Base-by-base conservation (phyloP, 176 grass and related monocot species). In the Triticum dicoccoides region DNA sequence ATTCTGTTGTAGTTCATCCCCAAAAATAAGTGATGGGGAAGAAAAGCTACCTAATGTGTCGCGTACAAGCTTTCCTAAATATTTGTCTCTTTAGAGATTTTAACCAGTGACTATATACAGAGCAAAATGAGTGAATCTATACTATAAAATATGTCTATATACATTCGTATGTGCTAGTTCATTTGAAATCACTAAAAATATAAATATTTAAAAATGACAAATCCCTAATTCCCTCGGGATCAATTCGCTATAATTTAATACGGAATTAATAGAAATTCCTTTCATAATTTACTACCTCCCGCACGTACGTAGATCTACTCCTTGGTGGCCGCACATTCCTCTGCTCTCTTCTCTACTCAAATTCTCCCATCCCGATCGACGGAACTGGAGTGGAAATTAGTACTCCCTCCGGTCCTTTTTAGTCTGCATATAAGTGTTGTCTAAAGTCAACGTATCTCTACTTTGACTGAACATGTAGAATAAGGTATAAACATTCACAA, bases 201-300 rank as follows among this genome's bases (percentile, higher is more conserved):
- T 32, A 32, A 32, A 32, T 32, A 32, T 32, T 32, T 32, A 32
- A 32, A 32, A 32, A 3, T 0, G 32, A 32, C 67, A 64, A 41
- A 63, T 51, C 67, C 76, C 76, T 80, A 76, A 91, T 84, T 91
- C 76, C 61, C 76, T 87, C 61, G 85, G 80, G 89, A 91, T 91
- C 85, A 75, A 68, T 91, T 91, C 14, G 58, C 61, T 51, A 84
- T 11, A 2, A 15, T 1, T 18, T 78, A 11, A 69, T 21, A 18
- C 18, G 56, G 79, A 64, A 78, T 44, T 65, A 65, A 41, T 67
- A n/a, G 24, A 47, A 68, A 49, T 83, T 72, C 84, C 58, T 35
- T 65, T 12, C 6, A 9, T 65, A 76, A 38, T 17, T 25, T 33
- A 71, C 23, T 73, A 62, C 34, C 30, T 5, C 4, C 30, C 3